These are phyloP conservation scores for Cronartium quercuum DNA, from an alignment of 1,284 basidiomycete species.

Conservation along the genomic window DNA sequence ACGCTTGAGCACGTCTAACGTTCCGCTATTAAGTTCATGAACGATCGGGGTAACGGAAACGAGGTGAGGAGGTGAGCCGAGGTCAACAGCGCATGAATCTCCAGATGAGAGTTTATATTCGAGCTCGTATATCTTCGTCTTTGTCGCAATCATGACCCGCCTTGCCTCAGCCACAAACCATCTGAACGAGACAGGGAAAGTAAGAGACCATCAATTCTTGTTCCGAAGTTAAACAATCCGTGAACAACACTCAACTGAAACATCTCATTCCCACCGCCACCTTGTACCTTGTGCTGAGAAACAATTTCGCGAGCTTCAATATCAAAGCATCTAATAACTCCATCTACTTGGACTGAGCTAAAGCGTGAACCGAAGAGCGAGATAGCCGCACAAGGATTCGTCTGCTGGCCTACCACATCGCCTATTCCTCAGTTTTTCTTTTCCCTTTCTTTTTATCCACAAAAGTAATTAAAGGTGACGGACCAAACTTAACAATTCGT, in stretches of 20 bases:
- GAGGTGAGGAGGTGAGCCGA: slow-evolving; percentile 11
- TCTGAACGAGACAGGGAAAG: background rate
- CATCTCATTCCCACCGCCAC: background rate
- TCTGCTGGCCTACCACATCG: slow-evolving; percentile 32
- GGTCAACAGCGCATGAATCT: slow-evolving; percentile 2
- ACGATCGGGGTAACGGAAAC: slow-evolving; percentile 26
- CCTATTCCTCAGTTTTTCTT: background rate
- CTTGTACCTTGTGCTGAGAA: slow-evolving; percentile 33
- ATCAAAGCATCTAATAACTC: slow-evolving; percentile 33
- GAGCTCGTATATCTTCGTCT: slow-evolving; percentile 25
- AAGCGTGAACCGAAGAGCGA: slow-evolving; percentile 32
- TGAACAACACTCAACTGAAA: slow-evolving; percentile 27
- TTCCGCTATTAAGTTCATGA: slow-evolving; percentile 30
- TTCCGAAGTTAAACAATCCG: background rate
- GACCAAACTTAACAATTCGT: slow-evolving; percentile 37
- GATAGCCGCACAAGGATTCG: slow-evolving; percentile 37
- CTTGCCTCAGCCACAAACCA: slow-evolving; percentile 37
- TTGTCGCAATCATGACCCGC: slow-evolving; percentile 34
- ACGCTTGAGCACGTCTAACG: slow-evolving; percentile 31
- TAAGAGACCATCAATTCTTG: background rate
- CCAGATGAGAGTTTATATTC: slow-evolving; percentile 9
- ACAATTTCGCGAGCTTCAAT: slow-evolving; percentile 18
- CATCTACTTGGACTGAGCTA: slow-evolving; percentile 34
- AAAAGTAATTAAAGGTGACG: background rate
- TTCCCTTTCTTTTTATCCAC: background rate